Evolutionary conservation across 768 basidiomycete species (phyloP), one percentile per base, ranked within the genome.

Genomic region (Leccinum rimulosum): DNA sequence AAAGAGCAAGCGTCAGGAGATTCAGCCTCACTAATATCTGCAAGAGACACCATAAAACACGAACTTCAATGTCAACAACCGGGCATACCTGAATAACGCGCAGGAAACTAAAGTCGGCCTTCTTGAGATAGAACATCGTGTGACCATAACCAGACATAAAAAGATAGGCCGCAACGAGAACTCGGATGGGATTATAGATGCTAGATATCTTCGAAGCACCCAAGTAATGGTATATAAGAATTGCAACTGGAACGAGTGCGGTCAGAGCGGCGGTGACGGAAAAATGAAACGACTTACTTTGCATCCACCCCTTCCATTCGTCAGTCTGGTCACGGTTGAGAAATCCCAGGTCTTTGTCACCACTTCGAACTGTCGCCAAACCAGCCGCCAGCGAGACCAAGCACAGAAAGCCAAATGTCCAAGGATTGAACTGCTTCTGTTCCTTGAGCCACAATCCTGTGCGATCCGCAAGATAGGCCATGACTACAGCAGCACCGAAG

Each of bases 261-360:
- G n/a, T 59, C 38, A 56, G 51, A 40, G 6, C 19, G 30, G 22
- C 17, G 28, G 51, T 52, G 35, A 11, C n/a, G 43, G 6, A 51
- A 27, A 12, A 52, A 31, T 47, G 36, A 48, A 53, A 28, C 19
- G 6, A 73, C 88, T 57, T 67, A 93, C 93, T 80, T 78, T 97
- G 94, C 94, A 97, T 97, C 94, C 94, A 97, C 3, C 94, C 94
- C 73, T 96, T 96, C 94, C 94, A 97, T 74, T 97, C 94, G 64
- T 97, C 93, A 1, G 93, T 96, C 72, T 96, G 93, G 52, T 95
- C 91, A 58, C 94, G 82, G 67, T 93, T 95, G 65, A 97, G 76
- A 74, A 95, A 92, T 0, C 94, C 94, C 54, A 89, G 74, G 68
- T 97, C 93, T 66, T 88, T 92, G 63, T 92, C 91, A 17, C 80